Conservation (phyloP, 2,329 filamentous ascomycete genomes). For the Beauveria brongniartii region DNA sequence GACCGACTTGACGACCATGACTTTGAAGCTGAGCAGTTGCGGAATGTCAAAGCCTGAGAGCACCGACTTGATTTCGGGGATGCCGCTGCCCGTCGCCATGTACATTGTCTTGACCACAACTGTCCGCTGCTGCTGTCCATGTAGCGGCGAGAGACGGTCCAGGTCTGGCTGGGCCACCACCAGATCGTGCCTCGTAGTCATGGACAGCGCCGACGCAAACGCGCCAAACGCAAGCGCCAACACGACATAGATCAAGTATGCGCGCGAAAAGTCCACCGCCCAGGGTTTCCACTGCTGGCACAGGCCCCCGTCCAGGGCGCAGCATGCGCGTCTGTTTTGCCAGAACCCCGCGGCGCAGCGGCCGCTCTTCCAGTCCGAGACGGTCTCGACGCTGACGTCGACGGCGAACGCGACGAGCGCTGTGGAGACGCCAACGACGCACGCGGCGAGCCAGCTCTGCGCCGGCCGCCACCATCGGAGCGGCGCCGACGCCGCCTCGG, state of each 20-base stretch:
- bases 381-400: slow-evolving; percentile 84
- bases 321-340: slow-evolving; percentile 85
- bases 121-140: not conserved
- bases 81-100: slow-evolving; percentile 84
- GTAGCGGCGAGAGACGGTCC: slow-evolving; percentile 11
- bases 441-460: slow-evolving; percentile 84
- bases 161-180: slow-evolving; percentile 76
- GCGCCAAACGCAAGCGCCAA: slow-evolving; percentile 53
- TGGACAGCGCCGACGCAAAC: slow-evolving; percentile 57
- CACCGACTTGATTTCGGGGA: slow-evolving; percentile 94
- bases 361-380: slow-evolving; percentile 91
- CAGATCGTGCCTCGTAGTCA: slow-evolving; percentile 79
- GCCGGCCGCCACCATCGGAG: slow-evolving; percentile 35
- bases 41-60: slow-evolving; percentile 88
- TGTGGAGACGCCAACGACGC: slow-evolving; percentile 75
- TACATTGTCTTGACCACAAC: slow-evolving; percentile 41
- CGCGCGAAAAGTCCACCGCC: slow-evolving; percentile 39
- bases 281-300: slow-evolving; percentile 85
- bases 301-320: slow-evolving; percentile 77
- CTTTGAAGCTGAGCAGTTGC: slow-evolving; percentile 81
- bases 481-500: not conserved
- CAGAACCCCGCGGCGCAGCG: slow-evolving; percentile 87
- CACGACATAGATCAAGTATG: slow-evolving; percentile 20
- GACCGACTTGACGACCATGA: slow-evolving; percentile 78
- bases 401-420: slow-evolving; percentile 82